phyloP scores from a whole-genome alignment of 768 basidiomycete genomes.

The Gelatoporia subvermispora region DNA sequence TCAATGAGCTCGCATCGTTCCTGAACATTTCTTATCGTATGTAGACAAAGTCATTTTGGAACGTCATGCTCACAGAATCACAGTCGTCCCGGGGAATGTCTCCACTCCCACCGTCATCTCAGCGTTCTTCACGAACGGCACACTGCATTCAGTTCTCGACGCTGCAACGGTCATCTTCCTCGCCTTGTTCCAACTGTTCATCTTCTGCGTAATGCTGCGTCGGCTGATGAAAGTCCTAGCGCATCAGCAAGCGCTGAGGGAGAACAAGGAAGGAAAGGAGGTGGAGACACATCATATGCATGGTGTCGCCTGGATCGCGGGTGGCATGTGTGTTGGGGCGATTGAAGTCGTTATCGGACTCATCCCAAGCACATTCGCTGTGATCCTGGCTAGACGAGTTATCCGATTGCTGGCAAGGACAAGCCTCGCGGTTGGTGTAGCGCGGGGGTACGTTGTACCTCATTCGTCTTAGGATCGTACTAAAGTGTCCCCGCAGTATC shows the following conservation, averaged over 20 bases:
- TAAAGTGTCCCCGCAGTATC: constrained; percentile 30
- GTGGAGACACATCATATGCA: constrained; percentile 43
- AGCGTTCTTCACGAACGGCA: constrained; percentile 30
- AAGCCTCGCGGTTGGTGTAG: constrained; percentile 53
- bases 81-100: not conserved
- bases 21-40: constrained; percentile 52
- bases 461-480: not conserved
- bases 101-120: not conserved
- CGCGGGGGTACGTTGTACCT: constrained; percentile 54
- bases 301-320: constrained; percentile 65
- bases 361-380: constrained; percentile 45
- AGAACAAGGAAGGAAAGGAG: constrained; percentile 30
- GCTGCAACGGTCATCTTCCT: constrained; percentile 57
- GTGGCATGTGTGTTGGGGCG: constrained; percentile 56
- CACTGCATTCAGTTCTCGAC: constrained; percentile 53
- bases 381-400: constrained; percentile 50
- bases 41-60: constrained; percentile 13
- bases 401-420: constrained; percentile 51
- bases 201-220: constrained; percentile 55
- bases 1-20: constrained; percentile 64
- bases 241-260: constrained; percentile 49
- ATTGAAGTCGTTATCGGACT: constrained; percentile 66
- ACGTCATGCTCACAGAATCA: not conserved
- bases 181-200: constrained; percentile 49
- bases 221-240: constrained; percentile 48